Base-by-base conservation (phyloP, 2,329 filamentous ascomycete genomes). In the Arthrinium puccinioides region DNA sequence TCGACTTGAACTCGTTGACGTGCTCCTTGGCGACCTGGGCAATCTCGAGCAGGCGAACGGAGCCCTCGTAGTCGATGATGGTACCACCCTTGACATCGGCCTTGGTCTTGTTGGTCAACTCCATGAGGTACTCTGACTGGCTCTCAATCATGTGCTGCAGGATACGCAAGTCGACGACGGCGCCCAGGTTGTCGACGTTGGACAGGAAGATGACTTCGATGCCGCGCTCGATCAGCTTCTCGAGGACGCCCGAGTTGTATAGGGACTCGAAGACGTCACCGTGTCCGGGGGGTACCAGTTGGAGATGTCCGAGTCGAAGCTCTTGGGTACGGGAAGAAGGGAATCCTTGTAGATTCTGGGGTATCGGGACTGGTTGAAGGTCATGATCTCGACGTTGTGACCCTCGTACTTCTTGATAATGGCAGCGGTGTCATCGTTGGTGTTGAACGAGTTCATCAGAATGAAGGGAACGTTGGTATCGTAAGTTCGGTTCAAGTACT, bases 351-450 rank as follows among this genome's bases (percentile, higher is more conserved):
- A 81, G 61, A 98, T 87, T 76, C 92, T 86, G 52, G 92, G 92
- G 74, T 97, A 98, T 56, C 89, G 80, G 47, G 92, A 98, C 72
- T 98, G 92, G 77, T 98, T 98, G 82, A 98, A 98, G 62, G 92
- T 97, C 63, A 97, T 76, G 64, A 98, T 97, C 62, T 98, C 92
- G 59, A 98, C 94, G 64, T 96, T 96, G 79, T 98, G 92, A 48
- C 92, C 92, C 73, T 98, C 90, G 70, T 97, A 98, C 76, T 98
- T 98, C 82, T 98, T 98, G 75, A 98, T 98, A 69, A 98, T 98
- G 67, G 87, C 88, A 46, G 89, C 88, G 36, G 92, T 98, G 61
- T 98, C 92, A 56, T 90, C 80, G 64, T 98, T 89, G 62, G 92
- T 98, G 79, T 98, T 98, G 85, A 98, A 98, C 39, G 92, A 97